Conservation (phyloP, 164 flowering plant species). For the Stephania japonica region DNA sequence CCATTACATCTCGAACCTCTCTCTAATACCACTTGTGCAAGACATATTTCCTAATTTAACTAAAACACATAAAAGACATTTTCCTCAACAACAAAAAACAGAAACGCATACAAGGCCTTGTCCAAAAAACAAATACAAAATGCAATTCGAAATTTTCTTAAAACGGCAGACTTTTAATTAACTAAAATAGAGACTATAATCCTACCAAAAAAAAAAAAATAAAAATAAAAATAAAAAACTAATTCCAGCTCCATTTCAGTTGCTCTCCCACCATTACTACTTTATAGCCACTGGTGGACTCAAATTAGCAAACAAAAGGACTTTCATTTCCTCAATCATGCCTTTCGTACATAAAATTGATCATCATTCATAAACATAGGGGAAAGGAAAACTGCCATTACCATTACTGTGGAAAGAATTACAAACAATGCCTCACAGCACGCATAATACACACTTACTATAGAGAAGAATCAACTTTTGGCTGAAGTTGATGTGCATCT, state of each 20-base stretch:
- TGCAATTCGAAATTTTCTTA: no score
- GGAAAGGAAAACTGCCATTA: background rate
- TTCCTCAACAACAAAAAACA: no score
- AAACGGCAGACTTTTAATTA: background rate
- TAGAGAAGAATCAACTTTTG: slow-evolving; percentile 13
- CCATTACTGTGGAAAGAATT: background rate
- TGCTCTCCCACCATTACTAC: background rate
- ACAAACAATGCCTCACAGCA: background rate
- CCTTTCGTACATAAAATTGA: background rate
- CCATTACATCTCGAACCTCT: no score
- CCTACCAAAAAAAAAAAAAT: background rate
- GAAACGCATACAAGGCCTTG: no score
- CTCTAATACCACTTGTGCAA: no score
- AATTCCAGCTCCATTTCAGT: background rate
- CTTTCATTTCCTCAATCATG: background rate
- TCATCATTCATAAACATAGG: background rate
- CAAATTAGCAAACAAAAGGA: background rate
- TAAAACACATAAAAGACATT: no score
- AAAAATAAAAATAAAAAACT: background rate
- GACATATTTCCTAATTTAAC: no score
- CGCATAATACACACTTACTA: background rate
- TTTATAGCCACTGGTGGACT: background rate
- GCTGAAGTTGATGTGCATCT: slow-evolving; percentile 9
- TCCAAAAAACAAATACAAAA: no score
- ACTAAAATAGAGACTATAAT: background rate